phyloP scores from a whole-genome alignment of 805 yeast genomes.

The Tetrapisispora nanseiensis region DNA sequence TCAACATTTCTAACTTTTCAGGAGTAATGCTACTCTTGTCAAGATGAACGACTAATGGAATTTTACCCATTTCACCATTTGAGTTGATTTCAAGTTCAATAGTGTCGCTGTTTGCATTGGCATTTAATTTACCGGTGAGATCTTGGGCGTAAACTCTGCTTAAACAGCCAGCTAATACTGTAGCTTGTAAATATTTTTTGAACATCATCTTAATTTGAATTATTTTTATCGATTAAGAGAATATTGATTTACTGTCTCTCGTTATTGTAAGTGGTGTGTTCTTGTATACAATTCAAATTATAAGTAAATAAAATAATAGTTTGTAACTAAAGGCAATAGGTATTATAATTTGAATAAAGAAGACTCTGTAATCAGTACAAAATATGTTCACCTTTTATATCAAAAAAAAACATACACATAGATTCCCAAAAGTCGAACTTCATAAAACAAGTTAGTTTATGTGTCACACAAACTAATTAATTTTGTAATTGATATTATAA shows the following conservation, averaged over 20 bases:
- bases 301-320: neutral
- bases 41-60: constrained; percentile 11
- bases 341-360: no score
- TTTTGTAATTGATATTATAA: no score
- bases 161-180: neutral
- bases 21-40: constrained; percentile 15
- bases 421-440: no score
- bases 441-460: neutral
- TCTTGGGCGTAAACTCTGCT: neutral
- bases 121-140: constrained; percentile 6
- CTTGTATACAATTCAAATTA: neutral
- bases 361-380: neutral
- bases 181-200: constrained; percentile 1
- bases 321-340: neutral
- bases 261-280: neutral
- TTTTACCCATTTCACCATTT: constrained; percentile 13
- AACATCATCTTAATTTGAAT: neutral
- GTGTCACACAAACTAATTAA: neutral
- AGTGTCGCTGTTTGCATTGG: constrained; percentile 8
- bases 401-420: neutral
- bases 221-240: neutral
- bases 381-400: neutral
- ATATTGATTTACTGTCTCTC: neutral
- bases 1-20: constrained; percentile 14
- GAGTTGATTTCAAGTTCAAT: constrained; percentile 1